phyloP scores from a whole-genome alignment of 2,329 filamentous ascomycete species.

The Colletotrichum sp. region DNA sequence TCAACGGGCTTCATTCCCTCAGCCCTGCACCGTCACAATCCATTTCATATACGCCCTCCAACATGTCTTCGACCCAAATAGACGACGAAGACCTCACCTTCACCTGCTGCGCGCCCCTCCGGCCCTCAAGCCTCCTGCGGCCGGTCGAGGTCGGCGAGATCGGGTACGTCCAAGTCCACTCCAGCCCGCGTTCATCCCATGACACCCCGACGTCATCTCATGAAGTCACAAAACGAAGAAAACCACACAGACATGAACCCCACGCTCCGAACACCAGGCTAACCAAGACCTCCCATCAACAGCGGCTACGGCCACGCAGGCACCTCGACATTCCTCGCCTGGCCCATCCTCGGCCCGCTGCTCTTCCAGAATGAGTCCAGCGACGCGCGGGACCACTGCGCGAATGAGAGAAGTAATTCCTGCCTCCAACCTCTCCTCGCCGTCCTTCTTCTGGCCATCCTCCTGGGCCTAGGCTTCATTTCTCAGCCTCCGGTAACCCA shows the following conservation, averaged over 20 bases:
- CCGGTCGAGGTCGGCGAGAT: conserved; percentile 52
- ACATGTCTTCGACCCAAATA: conserved; percentile 7
- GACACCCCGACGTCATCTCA: background rate
- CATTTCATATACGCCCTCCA: background rate
- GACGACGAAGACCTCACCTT: conserved; percentile 41
- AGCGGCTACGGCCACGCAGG: conserved; percentile 28
- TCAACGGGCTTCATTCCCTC: background rate
- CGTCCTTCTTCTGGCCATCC: no score
- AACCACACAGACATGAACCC: background rate
- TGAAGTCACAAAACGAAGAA: background rate
- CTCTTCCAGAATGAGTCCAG: conserved; percentile 77
- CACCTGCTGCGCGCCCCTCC: conserved; percentile 45
- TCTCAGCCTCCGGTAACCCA: background rate
- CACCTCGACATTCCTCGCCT: conserved; percentile 57
- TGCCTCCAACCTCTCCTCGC: no score
- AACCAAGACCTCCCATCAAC: background rate
- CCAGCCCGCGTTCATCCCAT: background rate
- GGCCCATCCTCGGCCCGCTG: conserved; percentile 69
- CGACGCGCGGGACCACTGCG: conserved; percentile 79
- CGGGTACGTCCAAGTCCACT: conserved; percentile 30
- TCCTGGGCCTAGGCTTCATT: no score
- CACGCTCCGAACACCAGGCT: background rate
- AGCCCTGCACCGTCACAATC: no score
- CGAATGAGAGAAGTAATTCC: conserved; percentile 71
- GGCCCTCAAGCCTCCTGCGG: conserved; percentile 33